A percentile compares a stretch with the other conserved stretches of the same genome.
Evolutionary conservation across 495 filamentous ascomycete genomes (phyloP).

Genomic region (Aspergillus conjunctus): DNA sequence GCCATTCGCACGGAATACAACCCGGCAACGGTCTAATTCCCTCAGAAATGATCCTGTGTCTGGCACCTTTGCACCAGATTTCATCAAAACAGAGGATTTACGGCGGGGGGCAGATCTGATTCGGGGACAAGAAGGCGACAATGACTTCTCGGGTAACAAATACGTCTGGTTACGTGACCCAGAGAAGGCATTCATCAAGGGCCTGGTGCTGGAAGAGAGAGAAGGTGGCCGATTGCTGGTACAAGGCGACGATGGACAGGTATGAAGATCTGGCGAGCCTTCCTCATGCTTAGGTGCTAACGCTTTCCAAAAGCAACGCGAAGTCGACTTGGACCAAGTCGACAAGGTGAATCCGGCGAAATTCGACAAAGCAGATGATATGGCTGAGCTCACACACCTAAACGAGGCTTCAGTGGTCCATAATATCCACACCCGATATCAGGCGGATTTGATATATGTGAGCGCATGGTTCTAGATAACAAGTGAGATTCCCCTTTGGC

Average conservation of each 20-base stretch:
- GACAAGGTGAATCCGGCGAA: slow-evolving; percentile 99
- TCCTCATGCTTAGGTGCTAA: slow-evolving; percentile 16
- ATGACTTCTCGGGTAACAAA: slow-evolving; percentile 98
- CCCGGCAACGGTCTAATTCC: slow-evolving; percentile 61
- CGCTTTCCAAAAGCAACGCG: slow-evolving; percentile 66
- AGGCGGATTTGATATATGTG: slow-evolving; percentile 92
- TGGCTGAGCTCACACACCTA: slow-evolving; percentile 96
- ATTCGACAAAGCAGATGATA: slow-evolving; percentile 98
- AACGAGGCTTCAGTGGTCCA: slow-evolving; percentile 98
- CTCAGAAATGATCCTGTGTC: slow-evolving; percentile 55
- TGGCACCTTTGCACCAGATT: slow-evolving; percentile 90
- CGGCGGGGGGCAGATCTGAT: slow-evolving; percentile 66
- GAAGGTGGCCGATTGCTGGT: slow-evolving; percentile 69
- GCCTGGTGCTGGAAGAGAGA: slow-evolving; percentile 84
- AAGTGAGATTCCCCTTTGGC: neutral
- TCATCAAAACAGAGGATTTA: slow-evolving; percentile 84
- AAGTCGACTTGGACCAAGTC: slow-evolving; percentile 78
- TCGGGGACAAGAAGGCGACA: slow-evolving; percentile 84
- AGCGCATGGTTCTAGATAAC: slow-evolving; percentile 26
- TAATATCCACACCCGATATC: slow-evolving; percentile 91
- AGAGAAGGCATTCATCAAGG: slow-evolving; percentile 84
- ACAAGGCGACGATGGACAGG: slow-evolving; percentile 91
- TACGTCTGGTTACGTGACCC: slow-evolving; percentile 96
- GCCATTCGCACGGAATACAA: slow-evolving; percentile 29
- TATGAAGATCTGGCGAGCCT: slow-evolving; percentile 42